Conservation (phyloP, 768 basidiomycete genomes). For the Lentinula guzmanii region DNA sequence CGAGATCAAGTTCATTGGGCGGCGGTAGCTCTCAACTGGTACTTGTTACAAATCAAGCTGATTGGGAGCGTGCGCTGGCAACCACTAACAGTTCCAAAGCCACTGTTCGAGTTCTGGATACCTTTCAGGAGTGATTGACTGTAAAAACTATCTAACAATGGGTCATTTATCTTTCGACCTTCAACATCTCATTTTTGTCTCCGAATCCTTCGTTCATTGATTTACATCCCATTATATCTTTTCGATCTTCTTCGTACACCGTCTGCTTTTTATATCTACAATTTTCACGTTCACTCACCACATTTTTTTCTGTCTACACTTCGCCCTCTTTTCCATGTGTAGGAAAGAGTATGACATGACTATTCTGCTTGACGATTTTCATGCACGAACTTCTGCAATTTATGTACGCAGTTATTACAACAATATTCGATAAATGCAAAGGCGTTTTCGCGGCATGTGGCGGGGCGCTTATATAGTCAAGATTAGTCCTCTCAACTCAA, state of each 20-base stretch:
- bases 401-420: no score
- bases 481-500: not conserved
- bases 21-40: constrained; percentile 33
- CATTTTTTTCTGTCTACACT: not conserved
- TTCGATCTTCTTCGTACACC: not conserved
- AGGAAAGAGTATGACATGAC: not conserved
- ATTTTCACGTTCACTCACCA: not conserved
- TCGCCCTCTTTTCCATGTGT: not conserved
- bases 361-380: not conserved
- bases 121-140: constrained; percentile 1
- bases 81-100: constrained; percentile 45
- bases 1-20: constrained; percentile 25
- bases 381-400: not conserved
- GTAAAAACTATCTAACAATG: not conserved
- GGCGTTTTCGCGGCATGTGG: no score
- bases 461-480: no score
- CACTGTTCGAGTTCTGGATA: constrained; percentile 49
- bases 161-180: not conserved
- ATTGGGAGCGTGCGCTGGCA: constrained; percentile 51
- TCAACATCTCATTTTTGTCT: not conserved
- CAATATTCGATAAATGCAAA: no score
- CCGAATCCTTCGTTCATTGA: not conserved
- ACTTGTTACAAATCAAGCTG: constrained; percentile 46
- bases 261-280: not conserved
- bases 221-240: not conserved